phyloP scores from a whole-genome alignment of 163 green algal species.

The Scenedesmus sp. region DNA sequence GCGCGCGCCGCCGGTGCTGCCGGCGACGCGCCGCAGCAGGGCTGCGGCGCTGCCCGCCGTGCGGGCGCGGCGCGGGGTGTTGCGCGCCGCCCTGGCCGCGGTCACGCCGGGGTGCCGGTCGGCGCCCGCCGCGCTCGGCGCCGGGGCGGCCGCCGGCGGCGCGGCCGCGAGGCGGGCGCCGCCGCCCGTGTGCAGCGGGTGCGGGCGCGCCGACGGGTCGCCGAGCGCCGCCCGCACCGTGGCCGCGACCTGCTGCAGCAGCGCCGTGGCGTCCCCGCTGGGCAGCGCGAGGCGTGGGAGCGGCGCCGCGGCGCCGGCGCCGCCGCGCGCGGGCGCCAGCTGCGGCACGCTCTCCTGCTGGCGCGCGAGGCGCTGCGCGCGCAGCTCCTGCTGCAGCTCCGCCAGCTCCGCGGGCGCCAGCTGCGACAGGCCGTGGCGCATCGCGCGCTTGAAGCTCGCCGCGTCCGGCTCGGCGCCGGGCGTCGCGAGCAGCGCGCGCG shows the following conservation, averaged over 20 bases:
- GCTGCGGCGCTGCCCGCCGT: too few species aligned
- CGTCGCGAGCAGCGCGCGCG: neutral
- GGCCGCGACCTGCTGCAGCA: neutral
- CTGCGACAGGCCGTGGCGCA: neutral
- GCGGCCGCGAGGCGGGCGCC: neutral
- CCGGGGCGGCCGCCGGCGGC: too few species aligned
- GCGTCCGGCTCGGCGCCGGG: too few species aligned
- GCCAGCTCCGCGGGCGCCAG: constrained; percentile 15
- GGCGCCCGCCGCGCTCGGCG: too few species aligned
- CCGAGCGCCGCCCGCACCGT: constrained; percentile 9
- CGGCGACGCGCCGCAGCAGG: too few species aligned
- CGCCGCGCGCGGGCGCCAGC: neutral
- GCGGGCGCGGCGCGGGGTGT: too few species aligned
- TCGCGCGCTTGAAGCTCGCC: neutral
- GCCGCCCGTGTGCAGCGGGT: constrained; percentile 4
- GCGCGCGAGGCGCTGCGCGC: constrained; percentile 23
- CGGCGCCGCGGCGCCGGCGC: neutral
- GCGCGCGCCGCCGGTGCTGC: constrained; percentile 2
- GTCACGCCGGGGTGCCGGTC: too few species aligned
- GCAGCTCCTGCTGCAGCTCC: constrained; percentile 30
- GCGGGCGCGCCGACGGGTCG: neutral
- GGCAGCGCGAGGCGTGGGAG: neutral
- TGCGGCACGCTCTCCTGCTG: constrained; percentile 19
- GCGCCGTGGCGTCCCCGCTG: neutral
- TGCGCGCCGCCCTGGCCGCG: too few species aligned